Evolutionary conservation across 139 green algal genomes (phyloP).

Genomic region (Yamagishiella unicocca): DNA sequence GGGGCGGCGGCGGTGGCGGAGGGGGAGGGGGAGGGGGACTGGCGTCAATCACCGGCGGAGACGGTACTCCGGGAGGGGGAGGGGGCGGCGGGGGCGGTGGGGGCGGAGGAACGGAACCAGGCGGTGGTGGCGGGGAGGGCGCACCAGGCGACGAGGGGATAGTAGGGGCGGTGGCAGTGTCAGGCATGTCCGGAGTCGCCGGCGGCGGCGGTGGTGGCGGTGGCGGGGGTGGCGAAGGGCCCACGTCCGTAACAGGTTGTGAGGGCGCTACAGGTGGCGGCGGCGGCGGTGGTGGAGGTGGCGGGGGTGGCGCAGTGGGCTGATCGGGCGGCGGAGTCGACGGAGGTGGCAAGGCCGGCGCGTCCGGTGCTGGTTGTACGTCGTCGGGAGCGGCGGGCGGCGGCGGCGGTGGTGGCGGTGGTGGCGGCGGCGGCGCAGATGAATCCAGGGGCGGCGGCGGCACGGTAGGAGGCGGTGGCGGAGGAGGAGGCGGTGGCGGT

Average conservation of each 20-base stretch:
- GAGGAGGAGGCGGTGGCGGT: neutral
- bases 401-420: neutral
- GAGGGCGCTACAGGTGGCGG: too few relatives aligned
- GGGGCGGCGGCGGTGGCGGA: neutral
- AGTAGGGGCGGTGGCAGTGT: neutral
- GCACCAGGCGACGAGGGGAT: neutral
- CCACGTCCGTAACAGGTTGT: neutral
- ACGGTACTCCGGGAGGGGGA: neutral
- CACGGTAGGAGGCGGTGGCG: neutral
- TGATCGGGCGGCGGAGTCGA: neutral
- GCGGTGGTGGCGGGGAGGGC: neutral
- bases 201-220: neutral
- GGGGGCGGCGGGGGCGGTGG: neutral
- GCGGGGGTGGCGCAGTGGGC: neutral
- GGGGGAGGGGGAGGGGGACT: neutral
- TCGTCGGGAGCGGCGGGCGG: neutral
- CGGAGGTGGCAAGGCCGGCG: neutral
- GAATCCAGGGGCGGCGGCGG: neutral
- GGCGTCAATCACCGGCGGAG: neutral
- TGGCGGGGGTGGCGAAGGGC: neutral
- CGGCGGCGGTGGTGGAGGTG: neutral
- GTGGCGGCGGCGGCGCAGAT: neutral
- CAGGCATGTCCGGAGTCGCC: neutral
- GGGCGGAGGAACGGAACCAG: too few relatives aligned
- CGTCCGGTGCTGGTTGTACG: too few relatives aligned